phyloP scores from a whole-genome alignment of 2,329 filamentous ascomycete species.

The Pseudogymnoascus sp. region DNA sequence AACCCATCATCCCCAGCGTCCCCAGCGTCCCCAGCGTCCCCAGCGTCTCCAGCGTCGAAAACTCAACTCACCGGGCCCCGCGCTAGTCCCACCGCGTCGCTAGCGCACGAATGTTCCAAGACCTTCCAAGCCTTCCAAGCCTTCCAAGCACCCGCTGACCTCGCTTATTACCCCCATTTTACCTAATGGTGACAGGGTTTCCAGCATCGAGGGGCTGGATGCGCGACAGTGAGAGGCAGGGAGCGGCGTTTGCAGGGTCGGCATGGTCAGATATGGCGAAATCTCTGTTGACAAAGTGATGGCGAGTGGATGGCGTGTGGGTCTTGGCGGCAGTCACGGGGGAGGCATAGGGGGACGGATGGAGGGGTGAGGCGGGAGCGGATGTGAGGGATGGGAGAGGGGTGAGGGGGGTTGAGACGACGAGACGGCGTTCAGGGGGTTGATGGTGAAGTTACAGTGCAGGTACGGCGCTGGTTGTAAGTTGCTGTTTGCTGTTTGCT shows the following conservation, averaged over 20 bases:
- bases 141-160: neutral
- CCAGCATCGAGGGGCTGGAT: neutral
- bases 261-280: neutral
- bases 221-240: neutral
- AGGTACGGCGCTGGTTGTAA: neutral
- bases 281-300: neutral
- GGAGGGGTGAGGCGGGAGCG: neutral
- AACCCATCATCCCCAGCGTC: too few relatives aligned
- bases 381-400: neutral
- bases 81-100: neutral
- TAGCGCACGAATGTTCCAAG: neutral
- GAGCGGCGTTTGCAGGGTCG: neutral
- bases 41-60: neutral
- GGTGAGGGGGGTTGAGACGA: neutral
- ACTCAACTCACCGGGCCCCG: neutral
- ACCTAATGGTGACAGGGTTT: neutral
- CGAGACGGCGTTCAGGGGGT: neutral
- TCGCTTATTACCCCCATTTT: conserved; percentile 1
- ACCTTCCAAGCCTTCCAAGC: neutral
- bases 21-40: too few relatives aligned
- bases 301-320: neutral
- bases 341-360: neutral
- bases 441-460: neutral
- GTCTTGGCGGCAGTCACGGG: conserved; percentile 1
- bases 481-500: neutral